Conservation (phyloP, 495 filamentous ascomycete genomes). For the Penicillium verhagenii region DNA sequence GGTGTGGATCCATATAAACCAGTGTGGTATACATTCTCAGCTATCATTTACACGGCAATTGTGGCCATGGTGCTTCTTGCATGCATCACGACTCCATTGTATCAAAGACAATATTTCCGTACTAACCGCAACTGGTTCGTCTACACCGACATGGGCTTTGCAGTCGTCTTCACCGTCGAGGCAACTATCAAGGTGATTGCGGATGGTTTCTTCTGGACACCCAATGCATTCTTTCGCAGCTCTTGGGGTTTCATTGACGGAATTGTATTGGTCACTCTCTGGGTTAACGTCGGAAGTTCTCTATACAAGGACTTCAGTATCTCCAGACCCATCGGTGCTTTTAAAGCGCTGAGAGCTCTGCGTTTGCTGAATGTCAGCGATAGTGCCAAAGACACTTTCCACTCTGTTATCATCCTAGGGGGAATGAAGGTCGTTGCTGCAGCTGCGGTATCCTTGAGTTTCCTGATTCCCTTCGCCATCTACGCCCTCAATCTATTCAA, state of each 20-base stretch:
- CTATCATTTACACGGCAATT: slow-evolving; percentile 89
- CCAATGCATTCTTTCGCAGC: slow-evolving; percentile 94
- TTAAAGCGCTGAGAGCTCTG: slow-evolving; percentile 95
- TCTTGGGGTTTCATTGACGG: slow-evolving; percentile 98
- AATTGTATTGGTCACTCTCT: slow-evolving; percentile 87
- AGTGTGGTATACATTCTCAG: slow-evolving; percentile 90
- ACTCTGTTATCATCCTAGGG: slow-evolving; percentile 90
- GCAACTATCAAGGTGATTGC: slow-evolving; percentile 91
- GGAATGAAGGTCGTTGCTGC: slow-evolving; percentile 86
- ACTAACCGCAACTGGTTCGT: slow-evolving; percentile 87
- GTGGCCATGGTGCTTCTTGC: slow-evolving; percentile 96
- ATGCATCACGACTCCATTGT: slow-evolving; percentile 91
- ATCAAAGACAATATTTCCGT: slow-evolving; percentile 81
- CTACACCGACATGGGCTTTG: slow-evolving; percentile 88
- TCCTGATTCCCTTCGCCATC: slow-evolving; percentile 94
- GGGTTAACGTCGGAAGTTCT: slow-evolving; percentile 89
- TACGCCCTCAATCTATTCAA: slow-evolving; percentile 92
- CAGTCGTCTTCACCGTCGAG: slow-evolving; percentile 81
- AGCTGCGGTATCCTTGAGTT: slow-evolving; percentile 88
- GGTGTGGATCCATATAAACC: slow-evolving; percentile 82
- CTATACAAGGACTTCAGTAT: slow-evolving; percentile 74
- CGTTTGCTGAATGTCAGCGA: slow-evolving; percentile 93
- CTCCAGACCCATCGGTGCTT: slow-evolving; percentile 88
- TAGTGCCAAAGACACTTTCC: slow-evolving; percentile 92
- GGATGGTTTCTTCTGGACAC: slow-evolving; percentile 95